phyloP scores from a whole-genome alignment of 2,329 filamentous ascomycete genomes.

The Fragosphaeria purpurea region DNA sequence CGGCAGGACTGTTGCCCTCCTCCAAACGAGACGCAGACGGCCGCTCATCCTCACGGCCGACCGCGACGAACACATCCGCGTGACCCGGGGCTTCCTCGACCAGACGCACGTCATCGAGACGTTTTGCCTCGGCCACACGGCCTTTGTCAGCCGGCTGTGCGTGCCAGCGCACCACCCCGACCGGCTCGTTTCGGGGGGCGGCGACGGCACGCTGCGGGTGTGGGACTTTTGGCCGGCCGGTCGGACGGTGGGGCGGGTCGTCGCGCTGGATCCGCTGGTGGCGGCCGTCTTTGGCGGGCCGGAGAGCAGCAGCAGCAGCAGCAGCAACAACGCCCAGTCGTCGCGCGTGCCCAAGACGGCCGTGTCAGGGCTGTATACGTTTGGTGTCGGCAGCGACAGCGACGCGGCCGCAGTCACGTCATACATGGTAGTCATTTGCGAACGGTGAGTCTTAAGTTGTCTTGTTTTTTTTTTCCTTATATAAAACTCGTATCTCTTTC shows the following conservation, averaged over 20 bases:
- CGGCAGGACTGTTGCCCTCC: not conserved
- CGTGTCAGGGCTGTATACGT: slow-evolving; percentile 33
- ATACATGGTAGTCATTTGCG: slow-evolving; percentile 31
- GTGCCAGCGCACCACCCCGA: slow-evolving; percentile 46
- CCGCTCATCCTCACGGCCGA: slow-evolving; percentile 46
- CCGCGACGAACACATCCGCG: slow-evolving; percentile 67
- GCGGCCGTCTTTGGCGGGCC: slow-evolving; percentile 16
- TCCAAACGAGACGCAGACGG: slow-evolving; percentile 16
- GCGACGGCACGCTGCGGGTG: slow-evolving; percentile 65
- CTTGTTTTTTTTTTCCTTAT: not conserved
- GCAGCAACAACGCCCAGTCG: not conserved
- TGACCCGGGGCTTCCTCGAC: slow-evolving; percentile 56
- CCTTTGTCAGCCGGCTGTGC: slow-evolving; percentile 73
- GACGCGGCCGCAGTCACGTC: slow-evolving; percentile 12
- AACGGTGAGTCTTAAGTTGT: slow-evolving; percentile 28
- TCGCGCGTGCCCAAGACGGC: slow-evolving; percentile 28
- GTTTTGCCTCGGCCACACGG: slow-evolving; percentile 79
- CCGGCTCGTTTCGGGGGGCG: slow-evolving; percentile 76
- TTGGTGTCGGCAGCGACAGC: slow-evolving; percentile 7
- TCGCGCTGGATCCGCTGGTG: slow-evolving; percentile 46
- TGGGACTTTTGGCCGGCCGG: slow-evolving; percentile 66
- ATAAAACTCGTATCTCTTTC: too few species aligned
- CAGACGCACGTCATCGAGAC: slow-evolving; percentile 82
- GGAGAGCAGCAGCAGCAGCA: not conserved
- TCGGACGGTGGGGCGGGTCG: slow-evolving; percentile 37